Base-by-base conservation (phyloP, 2,329 filamentous ascomycete species). In the Aspergillus terreus region DNA sequence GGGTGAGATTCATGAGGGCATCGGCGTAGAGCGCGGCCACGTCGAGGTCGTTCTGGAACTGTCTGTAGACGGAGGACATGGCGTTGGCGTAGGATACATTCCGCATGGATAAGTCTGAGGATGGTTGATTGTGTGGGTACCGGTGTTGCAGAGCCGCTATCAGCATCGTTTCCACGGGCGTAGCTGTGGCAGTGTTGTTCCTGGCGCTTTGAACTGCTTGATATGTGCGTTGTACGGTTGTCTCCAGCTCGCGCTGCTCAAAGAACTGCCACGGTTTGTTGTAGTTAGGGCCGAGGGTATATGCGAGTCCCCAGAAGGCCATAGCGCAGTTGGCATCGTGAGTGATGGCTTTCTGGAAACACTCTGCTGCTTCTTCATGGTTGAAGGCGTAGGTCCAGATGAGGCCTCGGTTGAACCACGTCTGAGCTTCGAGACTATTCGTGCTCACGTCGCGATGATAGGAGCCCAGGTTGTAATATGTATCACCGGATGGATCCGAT, bases 211-310 rank as follows among this genome's bases (percentile, higher is more conserved):
- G 63, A 50, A 52, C 76, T 0, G 80, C 78, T 12, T 65, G 51
- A 49, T 78, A 73, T 4, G 80, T 80, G 27, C 73, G 71, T 38
- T 71, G 63, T 6, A 86, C 71, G 0, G 77, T 58, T 1, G 32
- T 67, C 10, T 74, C 67, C 4, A 86, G 72, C 57, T 91, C 87
- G 0, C 73, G 68, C 1, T 77, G 69, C 49, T 87, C 85, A 57
- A 91, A 90, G 21, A 82, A 77, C 25, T 82, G 79, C 88, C 88
- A 91, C 0, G 87, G 84, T 62, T 91, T 90, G 72, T 92, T 89
- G 68, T 88, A 86, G 63, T 92, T 91, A 3, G 88, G 88, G 0
- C 88, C 88, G 0, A 88, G 71, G 1, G 84, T 76, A 64, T 87
- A 91, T 0, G 88, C 69, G 4, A 73, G 57, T 1, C 71, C 71